Percentiles rank a stretch among this genome's conserved stretches.
Conservation (phyloP, 2,329 filamentous ascomycete genomes). For the Zasmidium angulare region DNA sequence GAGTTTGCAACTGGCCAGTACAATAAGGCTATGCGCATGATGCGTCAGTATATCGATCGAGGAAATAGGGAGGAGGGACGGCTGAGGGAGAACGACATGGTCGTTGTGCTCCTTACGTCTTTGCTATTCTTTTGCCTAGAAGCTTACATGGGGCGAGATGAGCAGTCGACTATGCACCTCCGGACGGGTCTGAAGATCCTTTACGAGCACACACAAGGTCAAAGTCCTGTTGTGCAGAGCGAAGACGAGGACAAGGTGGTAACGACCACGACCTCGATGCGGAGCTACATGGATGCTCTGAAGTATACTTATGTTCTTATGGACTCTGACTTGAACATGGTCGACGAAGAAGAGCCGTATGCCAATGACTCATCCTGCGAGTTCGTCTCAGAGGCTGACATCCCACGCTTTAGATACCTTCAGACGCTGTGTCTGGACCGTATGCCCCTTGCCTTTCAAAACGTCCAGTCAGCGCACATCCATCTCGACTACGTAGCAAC, state of each 20-base stretch:
- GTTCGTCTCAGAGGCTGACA: background rate
- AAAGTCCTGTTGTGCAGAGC: background rate
- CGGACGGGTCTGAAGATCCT: slow-evolving; percentile 8
- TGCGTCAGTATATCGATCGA: slow-evolving; percentile 8
- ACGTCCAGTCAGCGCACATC: slow-evolving; percentile 1
- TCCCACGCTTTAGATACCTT: background rate
- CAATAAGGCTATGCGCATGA: slow-evolving; percentile 1
- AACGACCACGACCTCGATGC: background rate
- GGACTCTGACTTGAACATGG: slow-evolving; percentile 10
- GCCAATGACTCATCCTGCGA: background rate
- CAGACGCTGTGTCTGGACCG: slow-evolving; percentile 1
- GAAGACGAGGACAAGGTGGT: slow-evolving; percentile 2
- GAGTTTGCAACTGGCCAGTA: slow-evolving; percentile 10
- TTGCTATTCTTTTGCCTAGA: slow-evolving; percentile 19
- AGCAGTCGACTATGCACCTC: slow-evolving; percentile 11
- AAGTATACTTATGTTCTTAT: slow-evolving; percentile 11
- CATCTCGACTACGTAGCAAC: slow-evolving; percentile 1
- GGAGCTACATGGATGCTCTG: slow-evolving; percentile 8
- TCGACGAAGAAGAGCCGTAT: slow-evolving; percentile 9
- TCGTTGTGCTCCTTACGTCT: slow-evolving; percentile 10
- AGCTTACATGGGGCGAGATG: slow-evolving; percentile 9
- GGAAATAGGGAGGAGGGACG: background rate
- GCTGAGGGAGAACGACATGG: background rate
- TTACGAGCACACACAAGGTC: background rate
- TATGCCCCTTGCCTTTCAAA: background rate